Evolutionary conservation across 2,329 filamentous ascomycete genomes (phyloP).

Genomic region (Fusarium cyanostomum): DNA sequence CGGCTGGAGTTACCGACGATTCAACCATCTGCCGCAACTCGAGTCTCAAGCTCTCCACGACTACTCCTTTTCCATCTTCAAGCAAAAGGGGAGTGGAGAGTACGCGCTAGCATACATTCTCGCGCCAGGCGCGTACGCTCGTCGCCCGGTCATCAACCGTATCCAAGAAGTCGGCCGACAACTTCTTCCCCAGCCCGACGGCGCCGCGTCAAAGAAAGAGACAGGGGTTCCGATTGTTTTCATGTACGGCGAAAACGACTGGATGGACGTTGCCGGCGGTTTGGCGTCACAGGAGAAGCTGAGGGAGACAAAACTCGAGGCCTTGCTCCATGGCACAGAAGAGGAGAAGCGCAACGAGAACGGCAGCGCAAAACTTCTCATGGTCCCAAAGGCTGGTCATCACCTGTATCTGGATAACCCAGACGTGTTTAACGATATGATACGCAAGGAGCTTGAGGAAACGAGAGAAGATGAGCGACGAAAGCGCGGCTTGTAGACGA

Average conservation of each 20-base stretch:
- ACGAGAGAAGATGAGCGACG: constrained; percentile 50
- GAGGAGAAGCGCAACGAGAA: constrained; percentile 78
- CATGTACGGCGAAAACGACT: constrained; percentile 98
- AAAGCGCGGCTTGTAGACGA: constrained; percentile 25
- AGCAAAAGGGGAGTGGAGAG: constrained; percentile 90
- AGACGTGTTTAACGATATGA: constrained; percentile 64
- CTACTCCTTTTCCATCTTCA: constrained; percentile 94
- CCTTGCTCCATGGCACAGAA: constrained; percentile 68
- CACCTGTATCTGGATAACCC: constrained; percentile 70
- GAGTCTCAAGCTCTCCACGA: constrained; percentile 89
- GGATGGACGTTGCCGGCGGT: constrained; percentile 96
- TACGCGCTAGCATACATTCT: constrained; percentile 94
- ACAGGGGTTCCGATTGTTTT: constrained; percentile 85
- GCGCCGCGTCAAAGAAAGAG: constrained; percentile 50
- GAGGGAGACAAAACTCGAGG: constrained; percentile 69
- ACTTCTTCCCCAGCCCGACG: constrained; percentile 48
- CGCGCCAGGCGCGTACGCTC: constrained; percentile 91
- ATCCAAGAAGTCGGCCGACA: constrained; percentile 91
- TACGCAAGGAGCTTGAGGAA: constrained; percentile 64
- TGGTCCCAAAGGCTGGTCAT: constrained; percentile 72
- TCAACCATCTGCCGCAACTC: constrained; percentile 82
- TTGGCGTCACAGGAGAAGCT: constrained; percentile 82
- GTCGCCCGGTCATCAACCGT: constrained; percentile 84
- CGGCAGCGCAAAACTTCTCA: constrained; percentile 81
- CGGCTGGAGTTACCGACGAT: constrained; percentile 92